Evolutionary conservation across 106 monocot genomes (phyloP).

Genomic region (Dioscorea dumetorum): DNA sequence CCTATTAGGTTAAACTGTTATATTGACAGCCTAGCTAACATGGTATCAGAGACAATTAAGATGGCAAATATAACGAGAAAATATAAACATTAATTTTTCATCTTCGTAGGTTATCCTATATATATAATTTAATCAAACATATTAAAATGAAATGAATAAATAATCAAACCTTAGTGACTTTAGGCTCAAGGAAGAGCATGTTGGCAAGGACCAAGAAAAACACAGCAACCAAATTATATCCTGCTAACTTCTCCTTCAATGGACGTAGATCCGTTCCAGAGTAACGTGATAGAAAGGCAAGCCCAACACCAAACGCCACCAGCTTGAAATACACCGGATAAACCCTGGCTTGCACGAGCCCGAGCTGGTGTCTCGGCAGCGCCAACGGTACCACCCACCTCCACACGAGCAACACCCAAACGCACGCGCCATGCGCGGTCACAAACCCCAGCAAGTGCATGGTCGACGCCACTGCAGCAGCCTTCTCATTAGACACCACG

Average conservation of each 20-base stretch:
- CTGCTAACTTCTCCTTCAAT: conserved; percentile 24
- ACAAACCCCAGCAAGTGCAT: conserved; percentile 49
- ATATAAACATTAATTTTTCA: no score
- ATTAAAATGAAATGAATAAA: background rate
- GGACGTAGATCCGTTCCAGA: conserved; percentile 10
- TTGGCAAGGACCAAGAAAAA: conserved; percentile 49
- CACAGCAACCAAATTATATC: conserved; percentile 36
- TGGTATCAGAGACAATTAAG: no score
- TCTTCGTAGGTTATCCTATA: background rate
- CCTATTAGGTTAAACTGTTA: no score
- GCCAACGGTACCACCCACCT: conserved; percentile 60
- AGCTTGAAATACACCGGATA: conserved; percentile 75
- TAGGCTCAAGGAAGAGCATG: conserved; percentile 66
- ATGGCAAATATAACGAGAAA: no score
- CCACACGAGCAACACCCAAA: conserved; percentile 87
- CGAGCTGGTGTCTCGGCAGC: conserved; percentile 74
- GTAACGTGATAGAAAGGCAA: conserved; percentile 29
- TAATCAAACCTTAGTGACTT: conserved; percentile 52
- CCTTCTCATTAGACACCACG: conserved; percentile 12
- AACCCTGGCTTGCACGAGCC: conserved; percentile 65
- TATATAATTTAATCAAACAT: background rate
- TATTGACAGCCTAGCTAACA: no score
- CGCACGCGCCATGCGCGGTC: conserved; percentile 48
- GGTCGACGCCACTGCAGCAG: conserved; percentile 17
- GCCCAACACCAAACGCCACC: conserved; percentile 29